Evolutionary conservation across 345 rosid species (phyloP), one percentile per base, ranked within the genome.

Genomic region (Ailanthus altissimus): DNA sequence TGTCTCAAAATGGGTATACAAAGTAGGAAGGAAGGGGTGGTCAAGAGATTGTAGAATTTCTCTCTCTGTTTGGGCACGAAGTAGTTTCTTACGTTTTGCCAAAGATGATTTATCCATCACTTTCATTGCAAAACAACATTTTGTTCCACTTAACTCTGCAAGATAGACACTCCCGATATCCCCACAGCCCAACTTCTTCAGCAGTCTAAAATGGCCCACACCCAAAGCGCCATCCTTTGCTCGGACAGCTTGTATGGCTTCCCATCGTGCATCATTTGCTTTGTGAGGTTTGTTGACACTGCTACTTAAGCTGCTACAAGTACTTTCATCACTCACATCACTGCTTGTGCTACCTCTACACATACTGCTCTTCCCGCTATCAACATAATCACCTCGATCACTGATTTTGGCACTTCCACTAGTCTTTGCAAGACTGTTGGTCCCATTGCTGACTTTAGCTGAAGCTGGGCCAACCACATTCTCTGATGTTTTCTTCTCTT

Each of bases 91-190:
- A 12, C 97, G 87, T 66, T 91, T 85, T 75, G 90, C 94, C 74
- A 93, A 72, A 78, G 94, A 89, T 1, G 90, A 84, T 83, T 93
- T 87, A 79, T 90, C 97, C 90, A 90, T 88, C 25, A 90, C 92
- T 81, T 92, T 90, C 94, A 90, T 88, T 6, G 97, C 91, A 74
- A 90, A 92, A 79, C 86, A 90, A 81, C 92, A 81, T 78, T 86
- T 92, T 2, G 91, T 88, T 75, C 93, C 90, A 65, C 74, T 87
- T 81, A 92, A 84, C 77, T 92, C 91, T 25, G 97, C 85, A 47
- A 92, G 94, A 88, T 92, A 88, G 65, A 92, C 94, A 61, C 93
- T 90, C 81, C 91, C 91, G 42, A 91, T 93, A 77, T 90, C 97
- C 15, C 97, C 97, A 77, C 96, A 86, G 49, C 94, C 93, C 79